phyloP scores from a whole-genome alignment of 176 grass and related monocot species.

The Oryza rufipogon region DNA sequence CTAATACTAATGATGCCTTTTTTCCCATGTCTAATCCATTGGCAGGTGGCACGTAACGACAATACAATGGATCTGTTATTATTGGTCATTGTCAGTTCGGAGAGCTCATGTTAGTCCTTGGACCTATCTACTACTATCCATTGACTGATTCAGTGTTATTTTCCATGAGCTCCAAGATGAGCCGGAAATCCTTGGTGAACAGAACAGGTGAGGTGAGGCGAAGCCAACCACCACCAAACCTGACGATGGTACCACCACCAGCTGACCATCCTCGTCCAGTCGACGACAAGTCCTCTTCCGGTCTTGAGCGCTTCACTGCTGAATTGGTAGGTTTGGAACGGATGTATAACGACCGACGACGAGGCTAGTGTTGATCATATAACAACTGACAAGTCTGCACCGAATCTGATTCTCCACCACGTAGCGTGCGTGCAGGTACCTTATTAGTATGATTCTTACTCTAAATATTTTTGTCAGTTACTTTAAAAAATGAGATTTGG shows the following conservation, averaged over 20 bases:
- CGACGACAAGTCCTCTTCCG: background rate
- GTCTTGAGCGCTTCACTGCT: background rate
- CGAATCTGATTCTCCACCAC: background rate
- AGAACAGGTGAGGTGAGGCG: background rate
- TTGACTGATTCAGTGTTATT: background rate
- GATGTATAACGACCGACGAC: background rate
- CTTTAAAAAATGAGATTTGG: too few relatives aligned
- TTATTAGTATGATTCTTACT: background rate
- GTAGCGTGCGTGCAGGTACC: background rate
- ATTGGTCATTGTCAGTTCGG: background rate
- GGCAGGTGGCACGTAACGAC: background rate
- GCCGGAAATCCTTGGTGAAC: background rate
- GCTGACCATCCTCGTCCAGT: background rate
- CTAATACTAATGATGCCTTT: background rate
- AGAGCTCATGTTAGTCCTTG: background rate
- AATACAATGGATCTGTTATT: background rate
- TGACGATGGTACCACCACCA: background rate
- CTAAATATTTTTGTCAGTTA: too few relatives aligned
- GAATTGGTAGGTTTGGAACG: background rate
- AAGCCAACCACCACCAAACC: background rate
- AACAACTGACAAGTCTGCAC: background rate
- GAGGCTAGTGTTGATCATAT: background rate
- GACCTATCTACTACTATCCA: background rate
- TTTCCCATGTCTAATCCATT: background rate
- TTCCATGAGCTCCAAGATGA: background rate